Percentiles rank a stretch among this genome's conserved stretches.
Conservation (phyloP, 2,329 filamentous ascomycete genomes). For the Elsinoe ampelina region DNA sequence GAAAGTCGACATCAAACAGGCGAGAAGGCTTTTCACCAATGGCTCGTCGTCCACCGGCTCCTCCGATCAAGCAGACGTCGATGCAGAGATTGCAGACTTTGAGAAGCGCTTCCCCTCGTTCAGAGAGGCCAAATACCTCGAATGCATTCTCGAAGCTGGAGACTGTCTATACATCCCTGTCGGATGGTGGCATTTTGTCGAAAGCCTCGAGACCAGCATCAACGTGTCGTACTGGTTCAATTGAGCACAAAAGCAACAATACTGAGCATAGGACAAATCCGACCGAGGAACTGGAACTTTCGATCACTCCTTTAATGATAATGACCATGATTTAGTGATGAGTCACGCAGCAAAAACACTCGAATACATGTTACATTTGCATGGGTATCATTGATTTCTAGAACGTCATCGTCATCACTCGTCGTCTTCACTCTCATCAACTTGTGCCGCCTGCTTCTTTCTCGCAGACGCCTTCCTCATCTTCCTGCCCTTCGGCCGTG, state of each 20-base stretch:
- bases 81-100: conserved; percentile 23
- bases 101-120: conserved; percentile 45
- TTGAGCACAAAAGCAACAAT: conserved; percentile 23
- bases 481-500: conserved; percentile 14
- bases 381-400: background rate
- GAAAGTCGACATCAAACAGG: conserved; percentile 52
- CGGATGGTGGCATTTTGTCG: conserved; percentile 98
- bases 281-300: no score
- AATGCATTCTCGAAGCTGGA: conserved; percentile 69
- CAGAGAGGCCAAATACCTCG: conserved; percentile 54
- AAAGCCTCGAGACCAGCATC: conserved; percentile 75
- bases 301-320: background rate
- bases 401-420: background rate
- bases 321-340: background rate
- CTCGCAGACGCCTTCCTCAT: conserved; percentile 12
- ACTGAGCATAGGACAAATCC: background rate
- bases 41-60: conserved; percentile 10
- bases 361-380: background rate
- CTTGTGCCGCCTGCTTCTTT: conserved; percentile 12
- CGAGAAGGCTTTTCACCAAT: conserved; percentile 19
- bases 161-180: conserved; percentile 83
- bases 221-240: conserved; percentile 98
- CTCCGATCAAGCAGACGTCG: conserved; percentile 16
- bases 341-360: no score
- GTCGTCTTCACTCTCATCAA: background rate